phyloP scores from a whole-genome alignment of 2,329 filamentous ascomycete genomes.

The Aspergillus nomiae region DNA sequence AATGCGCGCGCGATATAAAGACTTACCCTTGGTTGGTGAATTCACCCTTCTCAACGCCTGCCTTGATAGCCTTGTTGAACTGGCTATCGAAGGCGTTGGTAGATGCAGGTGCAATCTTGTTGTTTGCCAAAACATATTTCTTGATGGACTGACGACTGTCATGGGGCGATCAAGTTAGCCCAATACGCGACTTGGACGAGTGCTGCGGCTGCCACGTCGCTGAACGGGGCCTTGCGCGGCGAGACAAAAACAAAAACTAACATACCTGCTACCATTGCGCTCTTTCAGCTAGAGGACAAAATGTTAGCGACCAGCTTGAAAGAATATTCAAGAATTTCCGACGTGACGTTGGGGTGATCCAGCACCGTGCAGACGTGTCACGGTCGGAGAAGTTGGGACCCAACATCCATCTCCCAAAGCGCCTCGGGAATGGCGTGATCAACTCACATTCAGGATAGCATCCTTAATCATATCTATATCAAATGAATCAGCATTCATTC shows the following conservation, averaged over 20 bases:
- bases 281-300: conserved; percentile 64
- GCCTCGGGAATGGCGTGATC: conserved; percentile 52
- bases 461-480: conserved; percentile 71
- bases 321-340: conserved; percentile 23
- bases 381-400: conserved; percentile 36
- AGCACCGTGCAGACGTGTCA: conserved; percentile 34
- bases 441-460: conserved; percentile 70
- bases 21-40: conserved; percentile 86
- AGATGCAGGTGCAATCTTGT: conserved; percentile 60
- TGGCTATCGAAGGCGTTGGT: conserved; percentile 67
- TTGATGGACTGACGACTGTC: conserved; percentile 70
- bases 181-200: conserved; percentile 21
- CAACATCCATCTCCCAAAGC: conserved; percentile 42
- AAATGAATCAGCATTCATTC: conserved; percentile 54
- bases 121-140: conserved; percentile 74
- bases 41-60: conserved; percentile 80
- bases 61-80: conserved; percentile 83
- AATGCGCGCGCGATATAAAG: conserved; percentile 5
- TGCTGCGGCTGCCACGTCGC: conserved; percentile 21
- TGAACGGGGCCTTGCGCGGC: conserved; percentile 12
- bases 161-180: conserved; percentile 33
- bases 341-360: conserved; percentile 28
- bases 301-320: conserved; percentile 50
- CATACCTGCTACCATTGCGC: conserved; percentile 70
- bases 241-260: conserved; percentile 28